Percentiles rank a stretch among this genome's conserved stretches.
Conservation (phyloP, 768 basidiomycete species). For the Phaffia tasmanica region DNA sequence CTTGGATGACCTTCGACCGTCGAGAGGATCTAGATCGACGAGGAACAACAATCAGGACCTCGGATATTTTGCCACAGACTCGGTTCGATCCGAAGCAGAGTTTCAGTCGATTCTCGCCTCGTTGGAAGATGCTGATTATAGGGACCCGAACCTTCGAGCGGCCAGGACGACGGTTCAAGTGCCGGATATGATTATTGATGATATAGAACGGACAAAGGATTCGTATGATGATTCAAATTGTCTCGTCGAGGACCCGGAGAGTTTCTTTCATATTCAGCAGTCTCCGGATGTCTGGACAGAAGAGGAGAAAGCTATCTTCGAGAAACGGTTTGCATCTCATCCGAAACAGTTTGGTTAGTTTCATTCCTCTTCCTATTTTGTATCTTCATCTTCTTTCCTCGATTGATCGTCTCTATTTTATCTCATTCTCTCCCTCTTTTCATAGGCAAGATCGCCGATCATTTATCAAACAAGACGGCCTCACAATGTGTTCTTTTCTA, state of each 20-base stretch:
- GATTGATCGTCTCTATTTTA: background rate
- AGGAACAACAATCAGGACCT: constrained; percentile 19
- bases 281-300: constrained; percentile 65
- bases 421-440: background rate
- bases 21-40: constrained; percentile 13
- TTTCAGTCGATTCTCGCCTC: constrained; percentile 97
- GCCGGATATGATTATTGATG: constrained; percentile 76
- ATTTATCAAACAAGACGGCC: constrained; percentile 69
- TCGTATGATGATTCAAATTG: constrained; percentile 78
- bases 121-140: constrained; percentile 78
- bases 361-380: background rate
- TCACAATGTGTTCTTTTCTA: constrained; percentile 86
- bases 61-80: constrained; percentile 44
- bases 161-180: constrained; percentile 71
- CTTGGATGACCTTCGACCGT: constrained; percentile 13
- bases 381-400: background rate
- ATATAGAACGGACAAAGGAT: constrained; percentile 39
- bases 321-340: constrained; percentile 66
- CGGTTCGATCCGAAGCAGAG: constrained; percentile 86
- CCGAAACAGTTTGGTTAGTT: constrained; percentile 74
- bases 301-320: constrained; percentile 64
- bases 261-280: constrained; percentile 57
- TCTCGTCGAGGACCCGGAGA: constrained; percentile 59
- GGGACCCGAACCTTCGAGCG: constrained; percentile 83
- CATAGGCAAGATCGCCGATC: constrained; percentile 60